Conservation (phyloP, 2,329 filamentous ascomycete genomes). For the Cytospora mali region DNA sequence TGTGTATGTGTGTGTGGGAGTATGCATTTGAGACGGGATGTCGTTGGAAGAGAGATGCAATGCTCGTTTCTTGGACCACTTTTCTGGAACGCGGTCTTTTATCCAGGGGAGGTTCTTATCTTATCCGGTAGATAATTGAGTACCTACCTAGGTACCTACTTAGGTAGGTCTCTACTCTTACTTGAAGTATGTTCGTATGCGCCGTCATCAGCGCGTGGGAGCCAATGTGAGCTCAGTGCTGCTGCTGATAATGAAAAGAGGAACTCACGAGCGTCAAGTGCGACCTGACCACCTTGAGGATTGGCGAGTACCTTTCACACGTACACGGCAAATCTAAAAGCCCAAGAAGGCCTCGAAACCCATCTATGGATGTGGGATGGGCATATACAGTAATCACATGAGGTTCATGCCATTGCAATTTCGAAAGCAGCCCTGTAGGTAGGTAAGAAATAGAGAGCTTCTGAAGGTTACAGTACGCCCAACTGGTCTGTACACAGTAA, state of each 20-base stretch:
- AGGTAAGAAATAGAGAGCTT: neutral
- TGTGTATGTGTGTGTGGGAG: too few relatives aligned
- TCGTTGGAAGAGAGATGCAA: neutral
- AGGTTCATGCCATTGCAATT: neutral
- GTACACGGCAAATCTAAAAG: neutral
- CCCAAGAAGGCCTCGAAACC: too few relatives aligned
- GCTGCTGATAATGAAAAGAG: neutral
- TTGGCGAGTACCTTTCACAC: neutral
- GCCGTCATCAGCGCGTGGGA: neutral
- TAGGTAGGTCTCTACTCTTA: too few relatives aligned
- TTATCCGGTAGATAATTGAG: neutral
- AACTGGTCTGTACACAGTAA: neutral
- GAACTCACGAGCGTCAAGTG: neutral
- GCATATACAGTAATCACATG: neutral
- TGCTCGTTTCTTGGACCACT: neutral
- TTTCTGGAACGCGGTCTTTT: neutral
- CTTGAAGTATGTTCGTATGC: too few relatives aligned
- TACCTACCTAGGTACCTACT: too few relatives aligned
- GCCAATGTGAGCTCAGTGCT: neutral
- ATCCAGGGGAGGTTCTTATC: neutral
- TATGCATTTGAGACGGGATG: neutral
- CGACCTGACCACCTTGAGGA: neutral
- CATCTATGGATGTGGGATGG: neutral
- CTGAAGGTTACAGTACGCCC: constrained; percentile 9
- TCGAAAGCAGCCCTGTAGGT: neutral